Evolutionary conservation across 179 eudicot species (phyloP).

Genomic region (Actinidia chinensis): DNA sequence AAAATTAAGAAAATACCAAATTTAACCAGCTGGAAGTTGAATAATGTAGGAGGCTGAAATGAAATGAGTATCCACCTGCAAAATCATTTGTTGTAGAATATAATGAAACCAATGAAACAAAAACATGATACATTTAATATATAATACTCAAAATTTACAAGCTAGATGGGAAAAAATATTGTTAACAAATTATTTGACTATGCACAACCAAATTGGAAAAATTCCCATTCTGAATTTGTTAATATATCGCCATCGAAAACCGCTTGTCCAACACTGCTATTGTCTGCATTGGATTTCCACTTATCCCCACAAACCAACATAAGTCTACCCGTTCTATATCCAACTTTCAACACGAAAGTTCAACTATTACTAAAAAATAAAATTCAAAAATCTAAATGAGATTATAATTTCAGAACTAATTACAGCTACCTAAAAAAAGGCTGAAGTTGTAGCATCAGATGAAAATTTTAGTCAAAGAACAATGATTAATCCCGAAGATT

Average conservation of each 20-base stretch:
- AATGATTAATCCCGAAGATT: background rate
- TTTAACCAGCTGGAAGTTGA: background rate
- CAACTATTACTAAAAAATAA: background rate
- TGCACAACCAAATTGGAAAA: slow-evolving; percentile 6
- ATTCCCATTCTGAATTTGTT: background rate
- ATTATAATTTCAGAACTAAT: background rate
- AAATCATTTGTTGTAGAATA: background rate
- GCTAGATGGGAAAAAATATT: background rate
- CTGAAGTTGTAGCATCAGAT: background rate
- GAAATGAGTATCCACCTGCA: background rate
- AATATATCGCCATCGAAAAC: no score
- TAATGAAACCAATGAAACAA: background rate
- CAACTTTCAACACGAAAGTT: background rate
- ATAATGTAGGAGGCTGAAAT: background rate
- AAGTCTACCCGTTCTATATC: background rate
- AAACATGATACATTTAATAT: background rate
- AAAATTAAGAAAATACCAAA: no score
- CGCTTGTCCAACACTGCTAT: no score
- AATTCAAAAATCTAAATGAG: slow-evolving; percentile 4
- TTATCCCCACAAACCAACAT: background rate
- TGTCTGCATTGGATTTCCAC: no score
- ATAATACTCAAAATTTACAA: background rate
- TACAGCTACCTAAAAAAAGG: background rate
- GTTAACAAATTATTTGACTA: background rate
- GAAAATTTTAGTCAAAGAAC: background rate